Evolutionary conservation across 164 flowering plant species (phyloP).

Genomic region (Vitis rupestris): DNA sequence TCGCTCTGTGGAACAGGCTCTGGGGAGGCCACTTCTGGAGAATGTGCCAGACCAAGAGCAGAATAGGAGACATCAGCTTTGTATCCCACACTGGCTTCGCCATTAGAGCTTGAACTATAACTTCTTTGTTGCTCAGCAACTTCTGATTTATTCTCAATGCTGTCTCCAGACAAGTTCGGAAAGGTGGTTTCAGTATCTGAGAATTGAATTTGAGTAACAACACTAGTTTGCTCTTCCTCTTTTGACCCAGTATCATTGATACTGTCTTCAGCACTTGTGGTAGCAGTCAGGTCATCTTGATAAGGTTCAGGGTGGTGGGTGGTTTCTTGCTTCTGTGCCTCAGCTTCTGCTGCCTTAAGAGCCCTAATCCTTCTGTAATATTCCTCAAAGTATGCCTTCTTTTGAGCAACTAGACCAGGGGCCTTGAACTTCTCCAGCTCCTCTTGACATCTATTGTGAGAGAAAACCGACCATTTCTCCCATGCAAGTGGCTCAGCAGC

Average conservation of each 20-base stretch:
- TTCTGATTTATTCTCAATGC: neutral
- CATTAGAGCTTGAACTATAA: neutral
- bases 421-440: slow-evolving; percentile 34
- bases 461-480: slow-evolving; percentile 39
- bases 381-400: slow-evolving; percentile 40
- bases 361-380: slow-evolving; percentile 28
- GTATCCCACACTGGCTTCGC: neutral
- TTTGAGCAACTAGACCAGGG: slow-evolving; percentile 36
- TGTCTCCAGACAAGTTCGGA: neutral
- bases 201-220: neutral
- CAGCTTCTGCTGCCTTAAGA: slow-evolving; percentile 17
- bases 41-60: slow-evolving; percentile 2
- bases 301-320: slow-evolving; percentile 3
- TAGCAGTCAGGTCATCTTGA: slow-evolving; percentile 6
- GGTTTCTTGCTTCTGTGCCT: slow-evolving; percentile 15
- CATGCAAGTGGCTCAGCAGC: slow-evolving; percentile 31
- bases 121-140: neutral
- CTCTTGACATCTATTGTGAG: slow-evolving; percentile 30
- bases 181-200: neutral
- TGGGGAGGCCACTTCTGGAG: slow-evolving; percentile 3
- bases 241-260: neutral
- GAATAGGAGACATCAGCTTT: neutral
- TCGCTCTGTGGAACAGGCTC: neutral
- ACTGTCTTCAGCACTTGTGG: neutral
- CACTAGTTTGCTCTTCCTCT: neutral